These are phyloP conservation scores for Penicillium lividum DNA, from an alignment of 495 filamentous ascomycete genomes.

Conservation along the genomic window DNA sequence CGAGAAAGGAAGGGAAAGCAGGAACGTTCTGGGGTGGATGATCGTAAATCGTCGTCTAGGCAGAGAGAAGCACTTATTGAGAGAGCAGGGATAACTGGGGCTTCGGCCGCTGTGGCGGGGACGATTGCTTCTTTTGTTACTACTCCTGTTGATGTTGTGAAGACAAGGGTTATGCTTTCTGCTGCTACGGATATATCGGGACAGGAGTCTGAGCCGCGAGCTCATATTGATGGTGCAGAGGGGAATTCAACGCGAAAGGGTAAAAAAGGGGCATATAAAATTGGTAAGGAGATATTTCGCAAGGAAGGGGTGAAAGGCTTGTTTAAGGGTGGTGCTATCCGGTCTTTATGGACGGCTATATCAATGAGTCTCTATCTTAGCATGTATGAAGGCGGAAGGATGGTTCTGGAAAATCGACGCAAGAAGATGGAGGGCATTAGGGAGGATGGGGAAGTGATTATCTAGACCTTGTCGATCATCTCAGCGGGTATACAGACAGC, in stretches of 20 bases:
- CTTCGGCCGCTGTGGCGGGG: conserved; percentile 69
- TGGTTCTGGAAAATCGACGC: conserved; percentile 61
- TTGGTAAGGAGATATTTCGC: conserved; percentile 61
- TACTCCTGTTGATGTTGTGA: conserved; percentile 81
- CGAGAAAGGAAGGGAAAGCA: conserved; percentile 15
- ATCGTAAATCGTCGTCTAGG: conserved; percentile 1
- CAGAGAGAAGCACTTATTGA: conserved; percentile 24
- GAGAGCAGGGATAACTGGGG: conserved; percentile 66
- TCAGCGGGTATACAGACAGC: too few relatives aligned
- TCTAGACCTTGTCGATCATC: conserved; percentile 2
- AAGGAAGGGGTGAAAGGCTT: conserved; percentile 70
- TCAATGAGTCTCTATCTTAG: conserved; percentile 83
- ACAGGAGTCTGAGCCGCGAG: neutral
- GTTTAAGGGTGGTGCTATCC: conserved; percentile 73
- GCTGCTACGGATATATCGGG: conserved; percentile 33
- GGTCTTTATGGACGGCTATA: conserved; percentile 77
- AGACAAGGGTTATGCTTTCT: conserved; percentile 74
- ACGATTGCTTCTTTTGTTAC: conserved; percentile 69
- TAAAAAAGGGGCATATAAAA: conserved; percentile 41
- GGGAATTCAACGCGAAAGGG: conserved; percentile 15
- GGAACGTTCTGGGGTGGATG: too few relatives aligned
- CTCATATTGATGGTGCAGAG: too few relatives aligned
- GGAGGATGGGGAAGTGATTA: conserved; percentile 7
- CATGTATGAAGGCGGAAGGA: conserved; percentile 76
- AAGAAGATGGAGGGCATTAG: conserved; percentile 17